Evolutionary conservation across 257 asterid species (phyloP), one percentile per base, ranked within the genome.

Genomic region (Solanum tacnaense): DNA sequence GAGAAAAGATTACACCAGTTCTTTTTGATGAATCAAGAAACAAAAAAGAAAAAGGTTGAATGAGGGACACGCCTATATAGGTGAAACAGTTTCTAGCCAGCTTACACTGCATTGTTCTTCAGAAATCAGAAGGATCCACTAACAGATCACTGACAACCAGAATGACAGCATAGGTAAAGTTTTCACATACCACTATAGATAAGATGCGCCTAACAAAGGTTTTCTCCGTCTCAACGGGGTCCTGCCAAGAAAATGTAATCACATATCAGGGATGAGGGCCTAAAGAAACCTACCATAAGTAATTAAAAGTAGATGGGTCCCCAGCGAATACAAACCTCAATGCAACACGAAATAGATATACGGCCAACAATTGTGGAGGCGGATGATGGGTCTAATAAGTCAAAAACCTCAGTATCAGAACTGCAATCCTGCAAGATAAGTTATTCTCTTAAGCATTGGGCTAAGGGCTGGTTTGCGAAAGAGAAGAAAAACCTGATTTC

Each of bases 141-240:
- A 81, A 81, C 29, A 81, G 85, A 81, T 29, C 70, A 46, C 27
- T 81, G 16, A 9, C 68, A 49, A 29, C 70, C 20, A 81, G 20
- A 49, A 81, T 3, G 41, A 46, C 25, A 35, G 31, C 58, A 65
- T 5, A 23, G 75, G 74, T 60, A 25, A 73, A 78, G 52, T 88
- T 58, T 85, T 82, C 35, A 92, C 95, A 87, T 95, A 97, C 99
- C 99, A 96, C 95, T 78, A 95, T 86, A 68, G 99, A 96, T 93
- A 97, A 93, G 90, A 97, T 94, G 88, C 99, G 98, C 90, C 89
- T 90, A 9, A 93, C 98, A 91, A 97, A 96, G 87, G 91, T 90
- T 89, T 91, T 96, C 87, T 97, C 98, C 74, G 98, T 95, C 90
- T 97, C 99, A 92, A 96, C 83, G 79, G 99, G 99, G 92, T 97